Conservation (phyloP, 331 rosid genomes). For the Quercus tomentella region DNA sequence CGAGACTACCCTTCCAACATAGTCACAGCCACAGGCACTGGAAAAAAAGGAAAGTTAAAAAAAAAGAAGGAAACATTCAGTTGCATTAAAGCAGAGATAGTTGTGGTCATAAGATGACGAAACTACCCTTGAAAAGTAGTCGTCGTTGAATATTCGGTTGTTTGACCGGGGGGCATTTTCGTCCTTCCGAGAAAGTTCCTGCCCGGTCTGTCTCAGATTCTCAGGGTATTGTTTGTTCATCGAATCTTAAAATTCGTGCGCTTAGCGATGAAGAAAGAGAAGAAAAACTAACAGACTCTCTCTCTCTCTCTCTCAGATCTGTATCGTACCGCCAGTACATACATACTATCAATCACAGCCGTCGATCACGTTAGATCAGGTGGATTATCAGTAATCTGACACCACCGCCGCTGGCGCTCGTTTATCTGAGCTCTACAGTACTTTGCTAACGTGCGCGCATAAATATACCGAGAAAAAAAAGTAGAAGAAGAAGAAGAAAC, state of each 20-base stretch:
- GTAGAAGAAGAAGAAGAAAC: too few relatives aligned
- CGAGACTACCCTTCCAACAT: too few relatives aligned
- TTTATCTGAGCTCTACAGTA: not conserved
- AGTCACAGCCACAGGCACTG: not conserved
- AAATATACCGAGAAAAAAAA: not conserved
- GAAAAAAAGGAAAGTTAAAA: not conserved
- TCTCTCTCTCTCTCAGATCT: not conserved
- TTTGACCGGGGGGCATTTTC: not conserved
- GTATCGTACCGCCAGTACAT: constrained; percentile 23
- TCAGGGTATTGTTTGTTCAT: constrained; percentile 14
- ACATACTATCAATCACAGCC: not conserved
- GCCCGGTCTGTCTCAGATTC: not conserved
- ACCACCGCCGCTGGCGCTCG: too few relatives aligned
- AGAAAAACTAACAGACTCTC: not conserved
- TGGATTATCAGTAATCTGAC: too few relatives aligned
- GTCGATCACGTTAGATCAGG: not conserved
- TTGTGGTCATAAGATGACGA: not conserved
- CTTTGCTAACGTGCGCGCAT: not conserved
- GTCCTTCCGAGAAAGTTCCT: not conserved
- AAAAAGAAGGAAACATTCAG: constrained; percentile 11
- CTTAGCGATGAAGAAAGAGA: not conserved
- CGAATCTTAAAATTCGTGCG: constrained; percentile 26
- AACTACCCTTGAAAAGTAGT: not conserved
- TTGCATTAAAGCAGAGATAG: constrained; percentile 19
- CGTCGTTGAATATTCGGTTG: not conserved